phyloP scores from a whole-genome alignment of 768 basidiomycete species.

The Fomitopsis pulvina region DNA sequence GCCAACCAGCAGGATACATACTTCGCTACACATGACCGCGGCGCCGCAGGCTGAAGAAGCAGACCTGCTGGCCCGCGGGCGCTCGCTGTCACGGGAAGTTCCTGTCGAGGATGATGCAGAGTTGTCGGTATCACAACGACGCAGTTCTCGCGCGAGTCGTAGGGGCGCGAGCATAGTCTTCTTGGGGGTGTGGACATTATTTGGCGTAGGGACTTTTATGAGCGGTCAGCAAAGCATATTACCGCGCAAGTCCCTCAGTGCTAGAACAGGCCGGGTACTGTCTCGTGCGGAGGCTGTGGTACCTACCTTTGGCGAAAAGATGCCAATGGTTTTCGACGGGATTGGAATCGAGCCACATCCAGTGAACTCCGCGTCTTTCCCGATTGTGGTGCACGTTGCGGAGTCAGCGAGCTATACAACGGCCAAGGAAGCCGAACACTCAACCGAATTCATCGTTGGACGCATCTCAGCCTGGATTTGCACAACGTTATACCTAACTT shows the following conservation, averaged over 20 bases:
- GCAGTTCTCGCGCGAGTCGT: conserved; percentile 56
- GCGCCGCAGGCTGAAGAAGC: conserved; percentile 17
- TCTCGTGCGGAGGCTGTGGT: conserved; percentile 14
- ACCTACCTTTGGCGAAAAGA: not conserved
- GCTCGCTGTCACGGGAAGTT: conserved; percentile 35
- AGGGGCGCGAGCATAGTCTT: conserved; percentile 78
- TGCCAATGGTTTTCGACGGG: not conserved
- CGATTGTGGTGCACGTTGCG: conserved; percentile 1
- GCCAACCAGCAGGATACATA: conserved; percentile 19
- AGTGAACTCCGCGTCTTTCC: not conserved
- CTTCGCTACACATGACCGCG: conserved; percentile 26
- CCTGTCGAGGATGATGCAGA: conserved; percentile 19
- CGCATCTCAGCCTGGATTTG: conserved; percentile 94
- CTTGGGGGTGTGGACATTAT: conserved; percentile 68
- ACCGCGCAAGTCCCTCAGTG: conserved; percentile 20
- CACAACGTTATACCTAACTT: conserved; percentile 88
- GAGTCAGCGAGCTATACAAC: not conserved
- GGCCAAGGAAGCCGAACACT: conserved; percentile 17
- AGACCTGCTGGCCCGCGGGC: conserved; percentile 32
- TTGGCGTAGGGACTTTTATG: conserved; percentile 53
- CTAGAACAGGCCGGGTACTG: conserved; percentile 44
- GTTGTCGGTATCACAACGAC: conserved; percentile 17
- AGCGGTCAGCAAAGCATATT: conserved; percentile 23
- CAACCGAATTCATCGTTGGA: conserved; percentile 66
- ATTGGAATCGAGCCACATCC: not conserved